Conservation (phyloP, 2,329 filamentous ascomycete genomes). For the Thelonectria olida region DNA sequence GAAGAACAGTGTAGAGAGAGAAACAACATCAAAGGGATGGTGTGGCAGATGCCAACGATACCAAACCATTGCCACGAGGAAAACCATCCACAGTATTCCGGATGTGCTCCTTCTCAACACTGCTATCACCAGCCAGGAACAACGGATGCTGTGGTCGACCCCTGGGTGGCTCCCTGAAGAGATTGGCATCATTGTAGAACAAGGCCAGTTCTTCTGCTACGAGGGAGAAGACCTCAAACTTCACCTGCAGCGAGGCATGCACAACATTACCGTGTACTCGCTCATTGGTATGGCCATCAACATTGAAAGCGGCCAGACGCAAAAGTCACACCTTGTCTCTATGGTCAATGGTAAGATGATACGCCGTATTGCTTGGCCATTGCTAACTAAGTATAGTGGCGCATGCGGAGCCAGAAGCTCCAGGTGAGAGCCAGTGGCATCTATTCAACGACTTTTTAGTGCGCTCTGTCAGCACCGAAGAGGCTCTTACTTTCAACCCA, state of each 20-base stretch:
- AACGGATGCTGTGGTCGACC: conserved; percentile 85
- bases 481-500: conserved; percentile 89
- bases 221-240: conserved; percentile 89
- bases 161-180: conserved; percentile 93
- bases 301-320: conserved; percentile 84
- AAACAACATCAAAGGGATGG: conserved; percentile 91
- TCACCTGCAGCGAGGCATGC: conserved; percentile 80
- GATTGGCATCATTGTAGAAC: conserved; percentile 89
- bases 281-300: conserved; percentile 90
- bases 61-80: conserved; percentile 85
- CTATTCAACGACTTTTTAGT: conserved; percentile 98
- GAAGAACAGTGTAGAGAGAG: conserved; percentile 91
- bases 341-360: conserved; percentile 78
- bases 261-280: conserved; percentile 89
- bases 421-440: conserved; percentile 82
- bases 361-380: neutral
- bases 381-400: conserved; percentile 60
- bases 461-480: conserved; percentile 78
- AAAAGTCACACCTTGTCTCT: conserved; percentile 90
- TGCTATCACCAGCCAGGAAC: conserved; percentile 74
- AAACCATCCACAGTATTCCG: conserved; percentile 84
- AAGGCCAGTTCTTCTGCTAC: conserved; percentile 93
- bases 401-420: conserved; percentile 68
- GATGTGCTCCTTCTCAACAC: conserved; percentile 91
- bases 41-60: conserved; percentile 92